phyloP scores from a whole-genome alignment of 148 eudicot genomes.

The Vaccinium macrocarpon region DNA sequence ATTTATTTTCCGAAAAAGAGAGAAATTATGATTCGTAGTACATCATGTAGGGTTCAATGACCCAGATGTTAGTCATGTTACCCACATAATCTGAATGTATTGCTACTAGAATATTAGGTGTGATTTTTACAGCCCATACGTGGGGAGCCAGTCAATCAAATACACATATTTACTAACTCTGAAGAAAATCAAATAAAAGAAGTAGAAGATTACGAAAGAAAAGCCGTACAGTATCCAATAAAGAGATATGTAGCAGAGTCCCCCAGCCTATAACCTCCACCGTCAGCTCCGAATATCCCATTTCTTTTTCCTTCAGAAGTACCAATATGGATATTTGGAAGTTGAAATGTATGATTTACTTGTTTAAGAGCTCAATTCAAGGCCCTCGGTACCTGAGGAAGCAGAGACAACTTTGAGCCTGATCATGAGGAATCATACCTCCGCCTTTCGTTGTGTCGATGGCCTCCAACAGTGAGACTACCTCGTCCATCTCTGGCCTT shows the following conservation, averaged over 20 bases:
- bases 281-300: slow-evolving; percentile 17
- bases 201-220: neutral
- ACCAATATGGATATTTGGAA: slow-evolving; percentile 13
- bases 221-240: slow-evolving; percentile 23
- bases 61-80: neutral
- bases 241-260: slow-evolving; percentile 16
- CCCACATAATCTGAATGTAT: slow-evolving; percentile 4
- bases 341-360: neutral
- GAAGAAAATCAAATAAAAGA: neutral
- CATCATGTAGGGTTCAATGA: neutral
- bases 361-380: slow-evolving; percentile 17
- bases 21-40: neutral
- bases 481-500: slow-evolving; percentile 98
- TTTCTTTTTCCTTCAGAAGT: neutral
- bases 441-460: slow-evolving; percentile 95
- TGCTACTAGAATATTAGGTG: slow-evolving; percentile 2
- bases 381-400: slow-evolving; percentile 84
- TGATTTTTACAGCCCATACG: slow-evolving; percentile 2
- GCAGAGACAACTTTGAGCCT: slow-evolving; percentile 82
- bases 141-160: slow-evolving; percentile 12
- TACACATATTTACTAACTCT: slow-evolving; percentile 16
- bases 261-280: slow-evolving; percentile 18
- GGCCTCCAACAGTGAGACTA: slow-evolving; percentile 78
- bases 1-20: neutral
- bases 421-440: slow-evolving; percentile 93